phyloP scores from a whole-genome alignment of 306 rosid genomes.

The Glycine latifolia region DNA sequence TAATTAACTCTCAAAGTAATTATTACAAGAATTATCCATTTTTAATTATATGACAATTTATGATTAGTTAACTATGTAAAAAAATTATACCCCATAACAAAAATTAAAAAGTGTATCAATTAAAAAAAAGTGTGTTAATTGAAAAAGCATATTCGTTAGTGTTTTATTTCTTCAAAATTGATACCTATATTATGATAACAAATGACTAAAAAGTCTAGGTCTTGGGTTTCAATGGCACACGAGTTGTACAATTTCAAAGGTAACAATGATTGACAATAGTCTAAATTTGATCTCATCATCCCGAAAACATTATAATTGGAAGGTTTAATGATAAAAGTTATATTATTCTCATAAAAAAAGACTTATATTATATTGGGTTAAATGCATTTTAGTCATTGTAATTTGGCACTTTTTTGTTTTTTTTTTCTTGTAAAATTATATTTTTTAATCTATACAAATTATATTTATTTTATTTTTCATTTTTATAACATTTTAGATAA shows the following conservation, averaged over 20 bases:
- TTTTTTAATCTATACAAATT: no score
- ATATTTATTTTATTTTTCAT: no score
- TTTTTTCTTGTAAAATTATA: no score
- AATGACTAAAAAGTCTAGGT: neutral
- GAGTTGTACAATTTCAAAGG: conserved; percentile 10
- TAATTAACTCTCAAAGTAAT: neutral
- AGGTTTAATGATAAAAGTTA: neutral
- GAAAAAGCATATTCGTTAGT: neutral
- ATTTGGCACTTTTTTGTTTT: no score
- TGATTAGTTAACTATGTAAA: neutral
- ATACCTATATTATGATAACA: neutral
- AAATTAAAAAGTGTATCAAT: no score
- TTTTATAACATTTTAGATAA: no score
- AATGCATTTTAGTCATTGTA: no score
- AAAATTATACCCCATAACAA: no score
- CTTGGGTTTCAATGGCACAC: neutral
- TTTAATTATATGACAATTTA: neutral
- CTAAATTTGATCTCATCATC: neutral
- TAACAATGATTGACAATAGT: neutral
- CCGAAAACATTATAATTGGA: neutral
- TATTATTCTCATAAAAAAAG: neutral
- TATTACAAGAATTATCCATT: neutral
- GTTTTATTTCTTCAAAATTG: neutral
- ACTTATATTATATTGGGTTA: no score
- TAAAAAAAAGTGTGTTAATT: neutral